phyloP scores from a whole-genome alignment of 2,329 filamentous ascomycete genomes.

The Trichoderma sp. region DNA sequence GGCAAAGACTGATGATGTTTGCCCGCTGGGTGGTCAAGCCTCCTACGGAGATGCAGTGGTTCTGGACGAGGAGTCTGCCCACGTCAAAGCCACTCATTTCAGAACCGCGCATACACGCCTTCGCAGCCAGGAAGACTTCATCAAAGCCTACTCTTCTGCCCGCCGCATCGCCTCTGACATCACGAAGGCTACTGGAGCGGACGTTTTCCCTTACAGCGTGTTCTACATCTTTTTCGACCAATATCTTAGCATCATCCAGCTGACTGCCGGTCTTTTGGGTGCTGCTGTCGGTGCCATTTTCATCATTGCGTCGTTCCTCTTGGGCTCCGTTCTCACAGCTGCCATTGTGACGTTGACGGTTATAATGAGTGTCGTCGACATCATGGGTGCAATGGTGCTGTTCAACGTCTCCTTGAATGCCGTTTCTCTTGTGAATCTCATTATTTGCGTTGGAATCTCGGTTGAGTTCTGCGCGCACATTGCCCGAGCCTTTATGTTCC shows the following conservation, averaged over 20 bases:
- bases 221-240: slow-evolving; percentile 99
- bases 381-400: slow-evolving; percentile 92
- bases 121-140: slow-evolving; percentile 88
- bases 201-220: slow-evolving; percentile 94
- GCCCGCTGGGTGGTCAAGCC: slow-evolving; percentile 84
- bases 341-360: slow-evolving; percentile 83
- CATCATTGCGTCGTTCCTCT: slow-evolving; percentile 72
- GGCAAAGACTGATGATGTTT: slow-evolving; percentile 77
- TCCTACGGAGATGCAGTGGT: slow-evolving; percentile 85
- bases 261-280: slow-evolving; percentile 78
- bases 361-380: slow-evolving; percentile 89
- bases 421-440: slow-evolving; percentile 90
- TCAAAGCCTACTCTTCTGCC: slow-evolving; percentile 83
- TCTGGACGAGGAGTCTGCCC: slow-evolving; percentile 66
- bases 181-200: slow-evolving; percentile 67
- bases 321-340: slow-evolving; percentile 82
- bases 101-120: slow-evolving; percentile 86
- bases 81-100: slow-evolving; percentile 85
- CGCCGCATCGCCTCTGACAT: slow-evolving; percentile 83
- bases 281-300: slow-evolving; percentile 86
- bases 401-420: slow-evolving; percentile 90
- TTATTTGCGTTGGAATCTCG: slow-evolving; percentile 94
- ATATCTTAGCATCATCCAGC: slow-evolving; percentile 79
- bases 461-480: slow-evolving; percentile 99
- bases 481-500: slow-evolving; percentile 94